phyloP scores from a whole-genome alignment of 257 asterid genomes.

The Solanum raphanifolium region DNA sequence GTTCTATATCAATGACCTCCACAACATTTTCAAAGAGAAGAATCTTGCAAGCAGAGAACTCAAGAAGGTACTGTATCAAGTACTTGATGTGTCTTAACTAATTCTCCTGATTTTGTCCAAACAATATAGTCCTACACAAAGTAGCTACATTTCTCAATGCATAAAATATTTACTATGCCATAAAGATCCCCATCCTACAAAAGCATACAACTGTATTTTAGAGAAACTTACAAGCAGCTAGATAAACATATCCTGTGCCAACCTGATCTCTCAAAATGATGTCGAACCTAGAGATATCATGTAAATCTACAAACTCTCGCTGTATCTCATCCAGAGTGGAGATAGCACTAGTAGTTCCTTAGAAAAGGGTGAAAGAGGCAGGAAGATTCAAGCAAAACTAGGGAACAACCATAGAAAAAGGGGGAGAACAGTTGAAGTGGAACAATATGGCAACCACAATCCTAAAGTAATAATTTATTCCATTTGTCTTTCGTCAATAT shows the following conservation, averaged over 20 bases:
- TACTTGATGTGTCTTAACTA: neutral
- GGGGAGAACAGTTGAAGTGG: neutral
- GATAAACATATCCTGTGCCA: neutral
- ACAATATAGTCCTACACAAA: neutral
- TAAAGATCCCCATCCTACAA: neutral
- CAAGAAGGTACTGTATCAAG: neutral
- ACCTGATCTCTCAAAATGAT: neutral
- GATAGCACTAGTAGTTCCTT: neutral
- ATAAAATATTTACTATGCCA: neutral
- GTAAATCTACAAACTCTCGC: neutral
- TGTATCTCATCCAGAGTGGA: neutral
- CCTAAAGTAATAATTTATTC: neutral
- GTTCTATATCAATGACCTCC: neutral
- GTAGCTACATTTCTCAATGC: neutral
- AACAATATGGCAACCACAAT: neutral
- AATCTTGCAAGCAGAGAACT: neutral
- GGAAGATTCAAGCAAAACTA: neutral
- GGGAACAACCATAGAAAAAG: neutral
- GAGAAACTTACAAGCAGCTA: neutral
- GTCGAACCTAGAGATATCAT: neutral
- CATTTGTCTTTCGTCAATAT: neutral
- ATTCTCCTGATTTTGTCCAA: neutral
- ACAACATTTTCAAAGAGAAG: neutral
- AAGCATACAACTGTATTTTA: neutral
- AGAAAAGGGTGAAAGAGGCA: neutral